phyloP scores from a whole-genome alignment of 805 yeast species.

The Myxozyma vanderwaltii region DNA sequence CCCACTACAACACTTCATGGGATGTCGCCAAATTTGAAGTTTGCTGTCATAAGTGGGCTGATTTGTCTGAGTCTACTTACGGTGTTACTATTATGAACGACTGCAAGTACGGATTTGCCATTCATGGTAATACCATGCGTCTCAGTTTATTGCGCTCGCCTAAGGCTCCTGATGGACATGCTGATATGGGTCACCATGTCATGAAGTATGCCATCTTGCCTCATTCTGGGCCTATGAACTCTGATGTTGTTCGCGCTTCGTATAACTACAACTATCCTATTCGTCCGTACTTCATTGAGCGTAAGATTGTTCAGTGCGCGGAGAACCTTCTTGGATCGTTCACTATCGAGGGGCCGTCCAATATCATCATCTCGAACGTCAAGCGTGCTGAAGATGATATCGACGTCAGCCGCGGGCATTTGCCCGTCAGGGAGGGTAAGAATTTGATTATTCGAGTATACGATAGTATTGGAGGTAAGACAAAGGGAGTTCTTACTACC shows the following conservation, averaged over 20 bases:
- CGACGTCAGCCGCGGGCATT: constrained; percentile 43
- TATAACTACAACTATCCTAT: constrained; percentile 73
- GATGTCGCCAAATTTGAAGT: constrained; percentile 96
- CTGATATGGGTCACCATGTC: constrained; percentile 88
- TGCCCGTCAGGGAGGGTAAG: constrained; percentile 49
- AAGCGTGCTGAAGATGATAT: constrained; percentile 88
- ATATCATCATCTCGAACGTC: constrained; percentile 70
- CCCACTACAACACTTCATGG: constrained; percentile 94
- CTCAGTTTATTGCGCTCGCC: constrained; percentile 85
- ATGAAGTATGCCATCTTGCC: constrained; percentile 85
- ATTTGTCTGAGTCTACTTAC: constrained; percentile 78
- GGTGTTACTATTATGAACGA: constrained; percentile 87
- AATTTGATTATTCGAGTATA: constrained; percentile 73
- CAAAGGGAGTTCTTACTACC: constrained; percentile 55
- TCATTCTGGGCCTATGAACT: constrained; percentile 65
- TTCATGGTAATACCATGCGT: constrained; percentile 91
- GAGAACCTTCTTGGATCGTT: constrained; percentile 42
- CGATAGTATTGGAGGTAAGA: constrained; percentile 83
- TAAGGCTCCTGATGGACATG: constrained; percentile 90
- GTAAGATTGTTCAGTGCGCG: constrained; percentile 26
- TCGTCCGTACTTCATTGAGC: constrained; percentile 32
- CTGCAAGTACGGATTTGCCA: constrained; percentile 87
- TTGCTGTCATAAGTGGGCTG: constrained; percentile 91
- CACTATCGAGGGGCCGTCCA: constrained; percentile 52
- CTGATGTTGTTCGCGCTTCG: constrained; percentile 69